Evolutionary conservation across 2,329 filamentous ascomycete genomes (phyloP).

Genomic region (Penicillium sp.): DNA sequence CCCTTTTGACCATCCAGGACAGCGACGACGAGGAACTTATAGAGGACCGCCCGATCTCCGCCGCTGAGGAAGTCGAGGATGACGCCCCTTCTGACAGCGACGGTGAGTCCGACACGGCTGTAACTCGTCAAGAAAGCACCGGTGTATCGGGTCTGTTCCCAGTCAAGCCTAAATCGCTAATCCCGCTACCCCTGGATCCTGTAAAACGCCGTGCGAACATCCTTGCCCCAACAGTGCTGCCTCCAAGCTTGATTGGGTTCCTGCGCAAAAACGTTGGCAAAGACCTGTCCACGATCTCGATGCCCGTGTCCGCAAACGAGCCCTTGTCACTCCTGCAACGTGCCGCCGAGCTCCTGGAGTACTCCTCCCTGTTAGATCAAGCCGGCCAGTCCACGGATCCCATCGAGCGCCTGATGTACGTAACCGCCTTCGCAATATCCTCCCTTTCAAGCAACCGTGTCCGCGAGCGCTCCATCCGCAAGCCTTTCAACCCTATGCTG

Average conservation of each 20-base stretch:
- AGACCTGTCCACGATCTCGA: conserved; percentile 91
- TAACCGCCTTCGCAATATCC: conserved; percentile 88
- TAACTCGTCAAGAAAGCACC: conserved; percentile 37
- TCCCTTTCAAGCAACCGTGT: conserved; percentile 77
- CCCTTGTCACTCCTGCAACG: conserved; percentile 85
- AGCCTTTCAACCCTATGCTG: conserved; percentile 95
- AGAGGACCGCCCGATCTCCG: conserved; percentile 12
- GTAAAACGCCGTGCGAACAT: conserved; percentile 70
- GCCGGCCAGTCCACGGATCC: conserved; percentile 59
- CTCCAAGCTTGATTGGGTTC: conserved; percentile 90
- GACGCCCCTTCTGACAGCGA: conserved; percentile 66
- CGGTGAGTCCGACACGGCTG: conserved; percentile 46
- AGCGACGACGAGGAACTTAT: conserved; percentile 66
- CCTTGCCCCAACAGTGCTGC: conserved; percentile 69
- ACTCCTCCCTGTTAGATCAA: conserved; percentile 77
- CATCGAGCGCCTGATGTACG: conserved; percentile 74
- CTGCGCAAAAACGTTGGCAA: conserved; percentile 97
- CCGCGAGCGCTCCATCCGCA: conserved; percentile 88
- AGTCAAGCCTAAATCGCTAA: conserved; percentile 68
- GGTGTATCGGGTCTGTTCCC: conserved; percentile 64
- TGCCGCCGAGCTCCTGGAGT: conserved; percentile 86
- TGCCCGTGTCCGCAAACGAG: conserved; percentile 96
- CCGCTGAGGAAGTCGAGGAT: conserved; percentile 48
- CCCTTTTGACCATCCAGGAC: conserved; percentile 72
- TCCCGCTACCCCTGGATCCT: conserved; percentile 70